phyloP scores from a whole-genome alignment of 2,329 filamentous ascomycete species.

The Ascochyta viciae-villosae region DNA sequence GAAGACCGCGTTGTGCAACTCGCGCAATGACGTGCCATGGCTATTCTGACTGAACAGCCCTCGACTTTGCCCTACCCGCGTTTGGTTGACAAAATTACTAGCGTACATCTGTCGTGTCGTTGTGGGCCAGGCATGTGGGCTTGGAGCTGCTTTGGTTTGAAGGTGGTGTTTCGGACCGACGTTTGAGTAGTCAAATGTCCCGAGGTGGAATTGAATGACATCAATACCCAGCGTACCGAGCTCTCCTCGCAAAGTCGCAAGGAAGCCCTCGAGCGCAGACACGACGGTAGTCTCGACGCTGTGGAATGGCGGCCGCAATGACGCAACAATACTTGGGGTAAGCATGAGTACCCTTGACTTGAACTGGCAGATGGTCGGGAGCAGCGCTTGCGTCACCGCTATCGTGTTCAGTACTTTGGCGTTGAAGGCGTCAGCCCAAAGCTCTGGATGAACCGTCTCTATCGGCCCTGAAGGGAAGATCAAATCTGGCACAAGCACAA shows the following conservation, averaged over 20 bases:
- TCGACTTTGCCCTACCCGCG: conserved; percentile 54
- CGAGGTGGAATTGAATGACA: conserved; percentile 87
- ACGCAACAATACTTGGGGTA: conserved; percentile 81
- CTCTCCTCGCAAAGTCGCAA: conserved; percentile 80
- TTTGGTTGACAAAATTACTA: conserved; percentile 48
- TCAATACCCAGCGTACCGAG: conserved; percentile 76
- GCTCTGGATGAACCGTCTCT: conserved; percentile 81
- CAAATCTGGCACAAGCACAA: conserved; percentile 83
- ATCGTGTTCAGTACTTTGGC: conserved; percentile 91
- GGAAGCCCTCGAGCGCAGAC: conserved; percentile 85
- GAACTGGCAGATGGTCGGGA: conserved; percentile 63
- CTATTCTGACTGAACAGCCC: conserved; percentile 59
- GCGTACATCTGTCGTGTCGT: conserved; percentile 46
- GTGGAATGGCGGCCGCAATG: conserved; percentile 79
- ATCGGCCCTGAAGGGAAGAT: conserved; percentile 83
- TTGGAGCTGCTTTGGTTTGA: conserved; percentile 43
- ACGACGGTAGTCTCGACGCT: conserved; percentile 86
- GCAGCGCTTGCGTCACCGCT: conserved; percentile 84
- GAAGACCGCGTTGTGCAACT: conserved; percentile 86
- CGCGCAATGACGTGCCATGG: conserved; percentile 74
- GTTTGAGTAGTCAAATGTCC: conserved; percentile 83
- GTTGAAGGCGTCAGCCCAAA: conserved; percentile 89
- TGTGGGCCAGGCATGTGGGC: conserved; percentile 49
- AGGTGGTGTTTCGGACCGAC: conserved; percentile 57
- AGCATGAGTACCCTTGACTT: conserved; percentile 75